phyloP scores from a whole-genome alignment of 1,284 basidiomycete genomes.

The Hemileccinum hortonii region DNA sequence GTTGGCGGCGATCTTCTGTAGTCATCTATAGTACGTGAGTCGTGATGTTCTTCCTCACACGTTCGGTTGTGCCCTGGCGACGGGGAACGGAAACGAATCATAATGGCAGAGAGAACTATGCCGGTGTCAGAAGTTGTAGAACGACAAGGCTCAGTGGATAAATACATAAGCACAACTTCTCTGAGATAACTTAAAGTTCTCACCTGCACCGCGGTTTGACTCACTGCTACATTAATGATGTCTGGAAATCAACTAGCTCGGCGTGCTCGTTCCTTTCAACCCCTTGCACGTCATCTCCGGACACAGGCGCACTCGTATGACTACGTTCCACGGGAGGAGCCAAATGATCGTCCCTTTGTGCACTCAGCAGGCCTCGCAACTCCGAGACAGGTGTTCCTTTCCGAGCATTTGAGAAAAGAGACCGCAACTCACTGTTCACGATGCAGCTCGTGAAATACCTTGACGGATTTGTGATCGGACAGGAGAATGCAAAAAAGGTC shows the following conservation, averaged over 20 bases:
- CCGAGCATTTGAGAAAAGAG: neutral
- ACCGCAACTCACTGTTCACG: slow-evolving; percentile 7
- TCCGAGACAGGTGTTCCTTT: slow-evolving; percentile 59
- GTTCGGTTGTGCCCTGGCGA: slow-evolving; percentile 46
- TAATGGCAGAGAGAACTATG: slow-evolving; percentile 12
- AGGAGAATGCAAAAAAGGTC: slow-evolving; percentile 89
- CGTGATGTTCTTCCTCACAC: slow-evolving; percentile 30
- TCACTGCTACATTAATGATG: slow-evolving; percentile 16
- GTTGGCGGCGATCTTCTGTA: slow-evolving; percentile 39
- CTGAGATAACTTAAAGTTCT: neutral
- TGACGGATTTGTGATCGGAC: slow-evolving; percentile 89
- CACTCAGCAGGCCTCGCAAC: slow-evolving; percentile 55
- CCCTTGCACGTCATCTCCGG: slow-evolving; percentile 34
- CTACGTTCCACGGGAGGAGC: slow-evolving; percentile 34
- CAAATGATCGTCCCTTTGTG: slow-evolving; percentile 25
- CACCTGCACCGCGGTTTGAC: neutral
- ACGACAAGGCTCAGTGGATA: too few relatives aligned
- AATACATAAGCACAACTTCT: slow-evolving; percentile 5
- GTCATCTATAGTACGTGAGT: slow-evolving; percentile 30
- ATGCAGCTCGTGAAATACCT: slow-evolving; percentile 80
- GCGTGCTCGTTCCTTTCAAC: slow-evolving; percentile 20
- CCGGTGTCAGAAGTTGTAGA: too few relatives aligned
- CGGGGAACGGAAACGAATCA: slow-evolving; percentile 40
- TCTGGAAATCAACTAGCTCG: slow-evolving; percentile 17
- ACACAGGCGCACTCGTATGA: slow-evolving; percentile 47